Conservation (phyloP, 2,329 filamentous ascomycete genomes). For the Pestalotiopsis sp. region DNA sequence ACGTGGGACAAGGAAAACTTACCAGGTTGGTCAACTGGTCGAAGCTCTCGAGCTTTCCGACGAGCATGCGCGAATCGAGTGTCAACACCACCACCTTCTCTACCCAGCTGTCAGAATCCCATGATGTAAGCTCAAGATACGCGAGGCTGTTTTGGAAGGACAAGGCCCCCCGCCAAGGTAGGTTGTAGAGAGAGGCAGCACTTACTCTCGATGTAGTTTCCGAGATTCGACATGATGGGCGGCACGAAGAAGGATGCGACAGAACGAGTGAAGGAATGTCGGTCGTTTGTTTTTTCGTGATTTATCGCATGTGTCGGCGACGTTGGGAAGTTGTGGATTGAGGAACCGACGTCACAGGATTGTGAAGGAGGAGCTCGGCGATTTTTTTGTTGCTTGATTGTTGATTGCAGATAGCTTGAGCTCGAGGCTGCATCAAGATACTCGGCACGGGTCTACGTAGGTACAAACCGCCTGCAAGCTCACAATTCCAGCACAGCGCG, state of each 20-base stretch:
- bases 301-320: background rate
- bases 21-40: constrained; percentile 92
- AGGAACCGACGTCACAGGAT: background rate
- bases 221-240: constrained; percentile 32
- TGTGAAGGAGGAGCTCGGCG: background rate
- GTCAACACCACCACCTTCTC: constrained; percentile 93
- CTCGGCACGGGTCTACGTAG: too few relatives aligned
- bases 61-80: constrained; percentile 83
- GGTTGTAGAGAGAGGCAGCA: constrained; percentile 6
- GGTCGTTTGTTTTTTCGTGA: background rate
- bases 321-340: background rate
- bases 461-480: too few relatives aligned
- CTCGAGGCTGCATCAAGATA: too few relatives aligned
- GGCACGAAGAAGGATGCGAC: background rate
- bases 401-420: too few relatives aligned
- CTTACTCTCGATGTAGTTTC: constrained; percentile 33
- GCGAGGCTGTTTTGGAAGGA: background rate
- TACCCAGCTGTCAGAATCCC: constrained; percentile 43
- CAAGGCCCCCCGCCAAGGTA: background rate
- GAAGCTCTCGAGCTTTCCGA: constrained; percentile 81
- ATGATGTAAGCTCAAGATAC: constrained; percentile 18
- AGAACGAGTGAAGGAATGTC: background rate
- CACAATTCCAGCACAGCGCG: too few relatives aligned
- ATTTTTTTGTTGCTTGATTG: too few relatives aligned
- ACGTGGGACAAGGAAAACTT: constrained; percentile 22